phyloP scores from a whole-genome alignment of 148 eudicot genomes.

The Camellia lanceoleosa region DNA sequence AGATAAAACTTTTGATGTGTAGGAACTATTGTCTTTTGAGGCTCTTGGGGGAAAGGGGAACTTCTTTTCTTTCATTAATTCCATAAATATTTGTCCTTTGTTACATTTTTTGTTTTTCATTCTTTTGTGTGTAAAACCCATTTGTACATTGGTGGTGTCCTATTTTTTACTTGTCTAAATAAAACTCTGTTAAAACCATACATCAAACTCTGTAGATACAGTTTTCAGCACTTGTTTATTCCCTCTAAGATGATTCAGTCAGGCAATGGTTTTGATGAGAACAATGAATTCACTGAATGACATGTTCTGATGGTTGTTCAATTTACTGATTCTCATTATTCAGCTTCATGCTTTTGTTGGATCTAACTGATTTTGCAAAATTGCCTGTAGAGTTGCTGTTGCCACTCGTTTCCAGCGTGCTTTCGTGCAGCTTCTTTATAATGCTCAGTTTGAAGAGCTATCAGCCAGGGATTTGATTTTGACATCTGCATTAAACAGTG shows the following conservation, averaged over 20 bases:
- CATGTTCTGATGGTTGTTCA: not conserved
- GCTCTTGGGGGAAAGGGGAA: not conserved
- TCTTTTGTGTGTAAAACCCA: not conserved
- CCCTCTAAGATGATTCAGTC: not conserved
- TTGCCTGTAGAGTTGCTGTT: conserved; percentile 52
- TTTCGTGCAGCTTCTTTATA: conserved; percentile 69
- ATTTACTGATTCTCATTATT: not conserved
- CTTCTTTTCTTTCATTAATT: not conserved
- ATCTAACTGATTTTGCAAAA: conserved; percentile 37
- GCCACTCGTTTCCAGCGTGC: conserved; percentile 80
- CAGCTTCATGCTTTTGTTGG: conserved; percentile 12
- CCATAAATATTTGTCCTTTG: not conserved
- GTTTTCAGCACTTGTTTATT: not conserved
- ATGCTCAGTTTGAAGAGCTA: conserved; percentile 93
- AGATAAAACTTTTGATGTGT: not conserved
- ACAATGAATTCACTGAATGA: not conserved
- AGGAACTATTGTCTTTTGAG: not conserved
- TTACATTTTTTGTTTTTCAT: not conserved
- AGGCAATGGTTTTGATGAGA: not conserved
- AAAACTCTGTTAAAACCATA: not conserved
- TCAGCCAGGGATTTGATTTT: conserved; percentile 81
- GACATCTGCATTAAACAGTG: conserved; percentile 83
- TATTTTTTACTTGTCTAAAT: not conserved
- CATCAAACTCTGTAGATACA: not conserved
- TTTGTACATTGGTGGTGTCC: not conserved